These are phyloP conservation scores for Uronychia setigera DNA, from an alignment of 73 alveolate genomes.

Conservation along the genomic window DNA sequence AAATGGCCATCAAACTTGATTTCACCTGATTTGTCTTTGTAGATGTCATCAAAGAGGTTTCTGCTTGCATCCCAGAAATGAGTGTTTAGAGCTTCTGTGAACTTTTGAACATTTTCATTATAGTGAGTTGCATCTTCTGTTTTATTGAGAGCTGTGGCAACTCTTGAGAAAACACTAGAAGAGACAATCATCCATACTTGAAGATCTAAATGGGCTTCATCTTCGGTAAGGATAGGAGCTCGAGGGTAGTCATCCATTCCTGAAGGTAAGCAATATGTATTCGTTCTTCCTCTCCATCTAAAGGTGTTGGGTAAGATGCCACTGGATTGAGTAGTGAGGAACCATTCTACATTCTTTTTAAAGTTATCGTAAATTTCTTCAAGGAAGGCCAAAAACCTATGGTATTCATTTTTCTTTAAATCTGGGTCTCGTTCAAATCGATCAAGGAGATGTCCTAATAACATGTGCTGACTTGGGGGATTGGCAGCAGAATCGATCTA, in stretches of 20 bases:
- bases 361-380: neutral
- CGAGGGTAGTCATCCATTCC: constrained; percentile 98
- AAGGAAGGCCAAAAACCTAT: neutral
- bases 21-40: constrained; percentile 51
- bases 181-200: constrained; percentile 82
- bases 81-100: neutral
- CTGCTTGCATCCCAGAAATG: constrained; percentile 4
- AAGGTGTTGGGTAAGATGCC: constrained; percentile 33
- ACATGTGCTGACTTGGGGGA: constrained; percentile 77
- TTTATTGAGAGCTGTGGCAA: constrained; percentile 30
- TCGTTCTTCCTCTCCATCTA: constrained; percentile 85
- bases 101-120: constrained; percentile 13
- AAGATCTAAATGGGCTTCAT: constrained; percentile 90
- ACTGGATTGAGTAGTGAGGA: constrained; percentile 61
- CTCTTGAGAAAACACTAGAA: constrained; percentile 50
- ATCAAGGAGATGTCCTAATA: neutral
- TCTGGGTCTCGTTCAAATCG: neutral
- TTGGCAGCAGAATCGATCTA: constrained; percentile 85
- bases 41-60: constrained; percentile 18
- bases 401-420: neutral
- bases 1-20: constrained; percentile 82
- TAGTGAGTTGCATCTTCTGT: constrained; percentile 7
- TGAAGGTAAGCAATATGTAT: constrained; percentile 77
- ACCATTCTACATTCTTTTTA: constrained; percentile 49
- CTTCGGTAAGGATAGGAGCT: constrained; percentile 73